Base-by-base conservation (phyloP, 345 rosid species). In the Pistacia atlantica region DNA sequence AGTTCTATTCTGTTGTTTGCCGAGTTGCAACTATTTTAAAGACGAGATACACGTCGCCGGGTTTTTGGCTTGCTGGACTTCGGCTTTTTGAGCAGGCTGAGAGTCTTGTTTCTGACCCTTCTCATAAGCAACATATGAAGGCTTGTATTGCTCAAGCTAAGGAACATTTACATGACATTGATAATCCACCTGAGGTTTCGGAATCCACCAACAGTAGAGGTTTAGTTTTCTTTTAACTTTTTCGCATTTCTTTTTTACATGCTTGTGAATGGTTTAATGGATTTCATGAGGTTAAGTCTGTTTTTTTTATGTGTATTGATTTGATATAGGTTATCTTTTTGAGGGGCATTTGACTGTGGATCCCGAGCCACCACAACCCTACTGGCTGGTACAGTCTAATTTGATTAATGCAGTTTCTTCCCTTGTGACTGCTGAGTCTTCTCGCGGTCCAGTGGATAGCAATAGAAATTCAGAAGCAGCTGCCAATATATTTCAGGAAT, bases 311-410 rank as follows among this genome's bases (percentile, higher is more conserved):
- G 7, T n/a, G 38, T 75, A 58, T 73, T 38, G 67, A 28, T 77
- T 73, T 38, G 67, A 28, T 77, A 37, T n/a, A 91, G 97, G 98
- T 37, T 93, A 93, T 83, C 90, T 92, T 72, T 93, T 96, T 72
- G 99, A 93, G 78, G 98, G 97, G 63, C 99, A 96, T 84, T 82
- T 96, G 31, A 96, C 97, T 0, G 97, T 96, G 80, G 99, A 93
- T 86, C 92, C 95, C 9, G 98, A 96, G 86, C 99, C 98, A 10
- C 92, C 98, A 1, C 93, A 78, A 77, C 99, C 98, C 74, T 93
- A 85, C 11, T 93, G 98, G 99, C 82, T 96, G 5, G 89, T 87
- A 69, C 95, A 85, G 84, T 75, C 93, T 58, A 90, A 91, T 69
- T 89, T 95, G 71, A 49, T 93, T 91, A 83, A 73, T 67, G 87